Conservation (phyloP, 2,329 filamentous ascomycete species). For the Pyrenochaeta sp. region DNA sequence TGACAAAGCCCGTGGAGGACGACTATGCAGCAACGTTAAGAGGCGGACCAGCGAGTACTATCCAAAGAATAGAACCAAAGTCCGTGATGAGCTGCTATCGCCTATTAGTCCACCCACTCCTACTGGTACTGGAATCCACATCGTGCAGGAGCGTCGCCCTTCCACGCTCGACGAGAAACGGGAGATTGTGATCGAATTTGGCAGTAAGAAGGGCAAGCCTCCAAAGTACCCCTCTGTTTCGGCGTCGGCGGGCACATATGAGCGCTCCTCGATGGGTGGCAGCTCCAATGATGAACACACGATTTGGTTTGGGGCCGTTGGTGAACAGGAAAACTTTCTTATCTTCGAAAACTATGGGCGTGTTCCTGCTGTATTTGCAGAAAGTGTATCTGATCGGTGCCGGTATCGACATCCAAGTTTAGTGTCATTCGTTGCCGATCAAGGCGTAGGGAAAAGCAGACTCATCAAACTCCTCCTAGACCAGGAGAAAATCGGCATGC, state of each 20-base stretch:
- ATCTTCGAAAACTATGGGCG: too few species aligned
- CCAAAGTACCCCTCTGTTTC: slow-evolving; percentile 32
- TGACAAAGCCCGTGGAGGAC: slow-evolving; percentile 27
- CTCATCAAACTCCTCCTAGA: too few species aligned
- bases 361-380: too few species aligned
- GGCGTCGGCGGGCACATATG: slow-evolving; percentile 23
- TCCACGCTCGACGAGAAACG: slow-evolving; percentile 37
- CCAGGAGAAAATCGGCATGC: too few species aligned
- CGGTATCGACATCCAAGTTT: too few species aligned
- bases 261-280: slow-evolving; percentile 36
- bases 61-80: slow-evolving; percentile 15
- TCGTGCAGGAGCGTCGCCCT: slow-evolving; percentile 33
- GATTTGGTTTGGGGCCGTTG: too few species aligned
- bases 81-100: slow-evolving; percentile 36
- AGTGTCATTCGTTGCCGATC: too few species aligned
- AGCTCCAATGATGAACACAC: too few species aligned
- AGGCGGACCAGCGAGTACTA: slow-evolving; percentile 33
- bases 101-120: slow-evolving; percentile 44
- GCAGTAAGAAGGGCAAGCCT: slow-evolving; percentile 32
- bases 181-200: slow-evolving; percentile 39
- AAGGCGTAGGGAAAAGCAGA: too few species aligned
- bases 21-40: slow-evolving; percentile 34
- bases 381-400: too few species aligned
- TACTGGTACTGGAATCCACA: slow-evolving; percentile 27
- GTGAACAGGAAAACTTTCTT: too few species aligned